phyloP scores from a whole-genome alignment of 305 asterid genomes.

The Salvia sclarea region DNA sequence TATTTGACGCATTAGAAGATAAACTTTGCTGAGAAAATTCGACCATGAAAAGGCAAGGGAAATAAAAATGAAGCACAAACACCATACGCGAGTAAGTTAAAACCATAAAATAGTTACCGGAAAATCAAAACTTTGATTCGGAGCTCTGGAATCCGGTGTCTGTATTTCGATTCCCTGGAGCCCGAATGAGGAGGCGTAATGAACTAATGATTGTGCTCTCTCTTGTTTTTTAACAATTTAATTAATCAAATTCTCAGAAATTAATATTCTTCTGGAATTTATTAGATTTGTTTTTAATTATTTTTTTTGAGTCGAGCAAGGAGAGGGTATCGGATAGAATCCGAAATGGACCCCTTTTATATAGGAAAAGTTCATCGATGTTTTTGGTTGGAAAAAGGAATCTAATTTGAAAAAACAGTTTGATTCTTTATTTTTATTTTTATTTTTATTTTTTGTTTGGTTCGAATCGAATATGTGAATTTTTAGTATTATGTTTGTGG shows the following conservation, averaged over 20 bases:
- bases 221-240: neutral
- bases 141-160: constrained; percentile 30
- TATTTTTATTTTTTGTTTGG: no score
- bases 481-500: no score
- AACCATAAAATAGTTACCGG: constrained; percentile 29
- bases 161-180: constrained; percentile 19
- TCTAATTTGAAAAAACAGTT: no score
- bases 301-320: neutral
- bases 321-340: neutral
- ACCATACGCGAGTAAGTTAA: neutral
- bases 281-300: no score
- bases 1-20: neutral
- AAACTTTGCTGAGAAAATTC: constrained; percentile 11
- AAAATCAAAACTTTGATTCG: constrained; percentile 17
- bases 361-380: neutral
- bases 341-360: neutral
- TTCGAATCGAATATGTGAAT: no score
- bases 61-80: neutral
- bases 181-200: neutral
- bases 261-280: no score
- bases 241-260: neutral
- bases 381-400: no score
- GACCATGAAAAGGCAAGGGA: neutral
- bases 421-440: no score
- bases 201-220: constrained; percentile 13